Evolutionary conservation across 1,284 basidiomycete species (phyloP), one percentile per base, ranked within the genome.

Genomic region (Pseudomicrostroma phylloplanum): DNA sequence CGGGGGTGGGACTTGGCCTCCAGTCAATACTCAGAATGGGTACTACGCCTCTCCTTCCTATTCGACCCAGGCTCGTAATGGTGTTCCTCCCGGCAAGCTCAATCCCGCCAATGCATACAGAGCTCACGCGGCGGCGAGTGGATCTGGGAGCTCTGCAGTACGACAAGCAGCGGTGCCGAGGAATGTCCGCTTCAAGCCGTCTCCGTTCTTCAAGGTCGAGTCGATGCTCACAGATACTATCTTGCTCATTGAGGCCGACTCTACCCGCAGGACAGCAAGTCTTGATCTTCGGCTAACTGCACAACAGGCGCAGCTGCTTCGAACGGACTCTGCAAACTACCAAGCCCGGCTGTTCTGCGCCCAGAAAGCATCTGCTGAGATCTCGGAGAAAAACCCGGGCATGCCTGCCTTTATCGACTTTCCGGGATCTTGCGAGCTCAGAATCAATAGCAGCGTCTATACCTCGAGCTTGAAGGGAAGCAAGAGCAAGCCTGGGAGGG

Each of bases 281-380:
- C 39, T 74, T 15, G 64, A 65, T 15, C 66, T 76, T 3, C 30
- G 42, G 25, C 43, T 61, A n/a, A 21, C 23, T 46, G 13, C 56
- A 51, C 51, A 54, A 25, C 51, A 54, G 21, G 48, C n/a, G 9
- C 17, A n/a, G 12, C 55, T 57, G 15, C 6, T 57, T 8, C 8
- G 7, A 3, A 17, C 40, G n/a, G 9, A 21, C 55, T 62, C 41
- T 13, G 11, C 65, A 0, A 42, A 58, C 1, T 62, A 68, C 59
- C 69, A 74, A 51, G 55, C 71, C 8, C 63, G 70, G 15, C 67
- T 76, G 13, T 74, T 76, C 25, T 73, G 69, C 59, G 72, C 74
- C 4, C 71, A 69, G 1, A 55, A 63, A 19, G 71, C 74, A 19
- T 65, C 68, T 13, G 71, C 71, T 54, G 70, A 71, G 21, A 69